phyloP scores from a whole-genome alignment of 2,329 filamentous ascomycete genomes.

The Paraphaeosphaeria minitans region DNA sequence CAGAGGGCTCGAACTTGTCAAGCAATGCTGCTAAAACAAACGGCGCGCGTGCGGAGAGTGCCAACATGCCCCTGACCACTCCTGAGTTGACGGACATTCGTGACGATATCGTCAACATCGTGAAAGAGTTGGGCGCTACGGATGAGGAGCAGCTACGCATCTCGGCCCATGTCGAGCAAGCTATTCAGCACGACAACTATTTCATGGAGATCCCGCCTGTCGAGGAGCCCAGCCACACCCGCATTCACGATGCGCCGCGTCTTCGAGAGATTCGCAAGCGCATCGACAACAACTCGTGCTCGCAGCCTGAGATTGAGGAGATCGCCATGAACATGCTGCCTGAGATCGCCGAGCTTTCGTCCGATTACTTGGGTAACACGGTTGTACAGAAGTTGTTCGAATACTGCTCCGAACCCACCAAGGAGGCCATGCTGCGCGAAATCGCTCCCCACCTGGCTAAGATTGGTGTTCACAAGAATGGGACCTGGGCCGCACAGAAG shows the following conservation, averaged over 20 bases:
- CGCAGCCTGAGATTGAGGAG: slow-evolving; percentile 84
- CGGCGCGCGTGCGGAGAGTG: slow-evolving; percentile 51
- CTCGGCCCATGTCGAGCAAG: slow-evolving; percentile 72
- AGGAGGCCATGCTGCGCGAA: slow-evolving; percentile 86
- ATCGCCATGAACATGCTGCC: slow-evolving; percentile 94
- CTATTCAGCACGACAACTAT: slow-evolving; percentile 75
- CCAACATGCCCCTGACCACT: slow-evolving; percentile 65
- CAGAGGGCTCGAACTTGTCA: slow-evolving; percentile 43
- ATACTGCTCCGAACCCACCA: slow-evolving; percentile 86
- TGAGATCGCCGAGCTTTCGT: slow-evolving; percentile 91
- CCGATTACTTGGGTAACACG: slow-evolving; percentile 96
- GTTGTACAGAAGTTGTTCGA: slow-evolving; percentile 99
- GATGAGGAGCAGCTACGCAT: slow-evolving; percentile 79
- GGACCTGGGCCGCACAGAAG: slow-evolving; percentile 98
- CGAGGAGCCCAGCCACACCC: slow-evolving; percentile 83
- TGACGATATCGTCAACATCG: slow-evolving; percentile 82
- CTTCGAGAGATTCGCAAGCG: slow-evolving; percentile 95
- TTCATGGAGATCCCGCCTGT: slow-evolving; percentile 86
- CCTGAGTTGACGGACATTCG: slow-evolving; percentile 78
- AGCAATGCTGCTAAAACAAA: slow-evolving; percentile 38
- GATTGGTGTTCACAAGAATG: slow-evolving; percentile 98
- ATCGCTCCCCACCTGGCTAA: slow-evolving; percentile 93
- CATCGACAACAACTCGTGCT: slow-evolving; percentile 92
- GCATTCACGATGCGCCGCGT: slow-evolving; percentile 91
- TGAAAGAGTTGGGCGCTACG: slow-evolving; percentile 83